phyloP scores from a whole-genome alignment of 257 asterid genomes.

The Solanum sitiens region DNA sequence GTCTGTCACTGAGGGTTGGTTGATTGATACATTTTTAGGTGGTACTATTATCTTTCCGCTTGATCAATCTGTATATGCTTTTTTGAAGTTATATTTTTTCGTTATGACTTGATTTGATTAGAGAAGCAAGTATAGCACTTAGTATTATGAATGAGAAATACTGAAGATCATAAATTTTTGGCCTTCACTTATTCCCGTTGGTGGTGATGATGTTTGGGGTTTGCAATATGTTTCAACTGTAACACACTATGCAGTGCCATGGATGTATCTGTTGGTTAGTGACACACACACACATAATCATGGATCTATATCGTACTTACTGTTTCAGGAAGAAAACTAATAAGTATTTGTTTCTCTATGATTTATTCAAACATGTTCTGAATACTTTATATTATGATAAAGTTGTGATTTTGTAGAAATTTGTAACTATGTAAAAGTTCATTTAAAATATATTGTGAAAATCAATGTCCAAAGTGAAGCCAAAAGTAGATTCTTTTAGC shows the following conservation, averaged over 20 bases:
- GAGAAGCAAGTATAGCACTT: not conserved
- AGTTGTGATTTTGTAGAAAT: not conserved
- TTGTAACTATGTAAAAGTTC: not conserved
- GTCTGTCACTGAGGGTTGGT: not conserved
- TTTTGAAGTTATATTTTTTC: not conserved
- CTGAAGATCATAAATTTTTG: not conserved
- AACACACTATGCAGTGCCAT: not conserved
- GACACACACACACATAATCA: not conserved
- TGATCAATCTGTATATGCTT: not conserved
- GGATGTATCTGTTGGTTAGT: not conserved
- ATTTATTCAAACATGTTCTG: not conserved
- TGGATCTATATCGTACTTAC: not conserved
- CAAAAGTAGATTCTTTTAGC: not conserved
- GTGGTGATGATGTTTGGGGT: not conserved
- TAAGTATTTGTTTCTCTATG: not conserved
- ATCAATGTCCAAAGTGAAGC: not conserved
- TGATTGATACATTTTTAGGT: not conserved
- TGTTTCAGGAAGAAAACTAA: not conserved
- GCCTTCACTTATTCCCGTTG: not conserved
- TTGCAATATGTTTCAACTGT: not conserved
- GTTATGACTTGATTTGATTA: not conserved
- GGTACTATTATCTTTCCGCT: not conserved
- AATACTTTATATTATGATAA: not conserved
- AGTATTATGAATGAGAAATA: not conserved
- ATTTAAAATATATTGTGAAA: too few relatives aligned